These are phyloP conservation scores for Drechslerella dactyloides DNA, from an alignment of 2,329 filamentous ascomycete genomes.

Conservation along the genomic window DNA sequence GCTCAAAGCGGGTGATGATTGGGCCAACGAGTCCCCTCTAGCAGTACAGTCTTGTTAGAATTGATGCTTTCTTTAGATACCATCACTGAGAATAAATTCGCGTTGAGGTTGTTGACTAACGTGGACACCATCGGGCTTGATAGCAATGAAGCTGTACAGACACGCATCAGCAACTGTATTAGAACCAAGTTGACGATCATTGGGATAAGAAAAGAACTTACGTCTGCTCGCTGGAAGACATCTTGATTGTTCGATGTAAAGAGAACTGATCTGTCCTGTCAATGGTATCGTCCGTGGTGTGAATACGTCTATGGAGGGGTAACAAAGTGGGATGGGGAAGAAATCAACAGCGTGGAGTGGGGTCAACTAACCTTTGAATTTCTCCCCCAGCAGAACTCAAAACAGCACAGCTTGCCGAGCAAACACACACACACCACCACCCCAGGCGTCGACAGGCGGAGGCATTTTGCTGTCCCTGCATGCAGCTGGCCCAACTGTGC, in stretches of 20 bases:
- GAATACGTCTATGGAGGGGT: slow-evolving; percentile 29
- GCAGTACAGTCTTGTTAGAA: slow-evolving; percentile 26
- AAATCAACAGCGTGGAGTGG: slow-evolving; percentile 20
- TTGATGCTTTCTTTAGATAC: slow-evolving; percentile 51
- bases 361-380: slow-evolving; percentile 19
- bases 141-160: slow-evolving; percentile 87
- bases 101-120: slow-evolving; percentile 63
- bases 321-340: slow-evolving; percentile 26
- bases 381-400: slow-evolving; percentile 16
- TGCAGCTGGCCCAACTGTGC: slow-evolving; percentile 14
- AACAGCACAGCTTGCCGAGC: slow-evolving; percentile 12
- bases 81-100: slow-evolving; percentile 25
- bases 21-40: slow-evolving; percentile 96
- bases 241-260: slow-evolving; percentile 19
- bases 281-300: background rate
- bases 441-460: background rate
- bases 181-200: background rate
- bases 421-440: background rate
- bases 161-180: slow-evolving; percentile 25
- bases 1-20: slow-evolving; percentile 98
- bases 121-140: slow-evolving; percentile 99
- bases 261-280: slow-evolving; percentile 9
- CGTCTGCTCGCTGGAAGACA: slow-evolving; percentile 32
- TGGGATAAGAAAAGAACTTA: slow-evolving; percentile 18
- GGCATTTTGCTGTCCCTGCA: slow-evolving; percentile 15